These are phyloP conservation scores for Candida takata DNA, from an alignment of 805 yeast genomes.

Conservation along the genomic window DNA sequence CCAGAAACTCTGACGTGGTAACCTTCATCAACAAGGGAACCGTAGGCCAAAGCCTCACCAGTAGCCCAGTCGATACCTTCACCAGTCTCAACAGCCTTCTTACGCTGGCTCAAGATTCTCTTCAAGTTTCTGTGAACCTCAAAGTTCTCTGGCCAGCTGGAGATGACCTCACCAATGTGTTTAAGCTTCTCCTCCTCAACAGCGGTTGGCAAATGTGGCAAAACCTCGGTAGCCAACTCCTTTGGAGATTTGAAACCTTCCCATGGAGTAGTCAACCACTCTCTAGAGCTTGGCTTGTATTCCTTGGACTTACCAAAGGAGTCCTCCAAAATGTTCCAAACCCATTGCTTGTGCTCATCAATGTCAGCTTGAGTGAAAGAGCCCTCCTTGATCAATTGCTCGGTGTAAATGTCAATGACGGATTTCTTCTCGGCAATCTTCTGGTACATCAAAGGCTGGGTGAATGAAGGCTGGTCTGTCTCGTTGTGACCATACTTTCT, in stretches of 20 bases:
- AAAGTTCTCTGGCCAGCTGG: constrained; percentile 82
- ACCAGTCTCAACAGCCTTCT: constrained; percentile 83
- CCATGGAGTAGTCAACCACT: constrained; percentile 99
- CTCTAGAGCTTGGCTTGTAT: constrained; percentile 84
- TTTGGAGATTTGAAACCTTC: constrained; percentile 97
- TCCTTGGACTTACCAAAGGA: constrained; percentile 85
- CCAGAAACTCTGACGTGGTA: constrained; percentile 96
- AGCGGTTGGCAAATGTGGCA: constrained; percentile 95
- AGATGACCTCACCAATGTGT: constrained; percentile 69
- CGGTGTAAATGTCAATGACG: constrained; percentile 79
- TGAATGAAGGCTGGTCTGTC: constrained; percentile 98
- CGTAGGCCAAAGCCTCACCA: constrained; percentile 98
- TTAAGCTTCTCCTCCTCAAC: constrained; percentile 65
- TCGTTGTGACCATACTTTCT: constrained; percentile 99
- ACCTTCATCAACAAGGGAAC: constrained; percentile 87
- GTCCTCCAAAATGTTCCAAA: constrained; percentile 90
- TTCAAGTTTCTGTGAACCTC: constrained; percentile 92
- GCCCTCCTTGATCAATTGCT: constrained; percentile 75
- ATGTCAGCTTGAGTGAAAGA: constrained; percentile 86
- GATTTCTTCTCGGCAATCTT: constrained; percentile 83
- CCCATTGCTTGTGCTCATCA: constrained; percentile 96
- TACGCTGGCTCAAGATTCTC: constrained; percentile 84
- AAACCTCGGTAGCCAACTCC: constrained; percentile 90
- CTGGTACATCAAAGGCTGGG: constrained; percentile 97
- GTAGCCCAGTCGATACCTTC: constrained; percentile 98